Evolutionary conservation across 768 basidiomycete species (phyloP).

Genomic region (Saitozyma podzolica): DNA sequence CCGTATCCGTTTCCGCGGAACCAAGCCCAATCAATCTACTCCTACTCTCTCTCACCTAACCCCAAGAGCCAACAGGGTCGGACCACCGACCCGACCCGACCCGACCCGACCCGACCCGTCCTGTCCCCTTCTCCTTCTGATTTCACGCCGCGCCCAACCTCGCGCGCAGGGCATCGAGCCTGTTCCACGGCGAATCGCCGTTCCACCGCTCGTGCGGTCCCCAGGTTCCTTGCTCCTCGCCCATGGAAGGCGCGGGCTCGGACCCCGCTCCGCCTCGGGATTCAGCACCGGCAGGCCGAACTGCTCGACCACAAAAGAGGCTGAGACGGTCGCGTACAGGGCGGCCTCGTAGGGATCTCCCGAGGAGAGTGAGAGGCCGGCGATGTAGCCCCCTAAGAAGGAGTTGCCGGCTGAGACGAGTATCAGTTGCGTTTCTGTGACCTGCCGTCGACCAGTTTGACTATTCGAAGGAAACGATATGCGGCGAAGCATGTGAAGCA

Average conservation of each 20-base stretch:
- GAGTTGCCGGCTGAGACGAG: conserved; percentile 36
- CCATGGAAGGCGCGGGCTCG: not conserved
- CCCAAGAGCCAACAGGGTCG: no score
- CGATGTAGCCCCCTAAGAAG: conserved; percentile 42
- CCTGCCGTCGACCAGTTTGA: conserved; percentile 23
- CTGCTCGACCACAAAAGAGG: conserved; percentile 45
- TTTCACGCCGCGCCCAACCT: not conserved
- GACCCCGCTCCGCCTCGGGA: not conserved
- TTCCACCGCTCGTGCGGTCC: conserved; percentile 20
- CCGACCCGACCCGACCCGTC: conserved; percentile 3
- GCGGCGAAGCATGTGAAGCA: conserved; percentile 23
- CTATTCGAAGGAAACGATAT: conserved; percentile 28
- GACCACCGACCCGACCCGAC: no score
- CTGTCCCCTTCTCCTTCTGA: no score
- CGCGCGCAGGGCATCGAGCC: conserved; percentile 20
- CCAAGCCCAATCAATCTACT: no score
- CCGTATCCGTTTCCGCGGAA: no score
- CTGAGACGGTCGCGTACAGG: conserved; percentile 40
- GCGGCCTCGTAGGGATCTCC: conserved; percentile 37
- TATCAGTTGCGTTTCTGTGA: not conserved
- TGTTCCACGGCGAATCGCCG: conserved; percentile 22
- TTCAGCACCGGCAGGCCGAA: conserved; percentile 32
- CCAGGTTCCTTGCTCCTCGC: conserved; percentile 3
- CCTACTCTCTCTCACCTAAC: no score
- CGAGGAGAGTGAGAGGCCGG: conserved; percentile 24